Conservation (phyloP, 352 stramenopile genomes). For the Pythium myriotylum region DNA sequence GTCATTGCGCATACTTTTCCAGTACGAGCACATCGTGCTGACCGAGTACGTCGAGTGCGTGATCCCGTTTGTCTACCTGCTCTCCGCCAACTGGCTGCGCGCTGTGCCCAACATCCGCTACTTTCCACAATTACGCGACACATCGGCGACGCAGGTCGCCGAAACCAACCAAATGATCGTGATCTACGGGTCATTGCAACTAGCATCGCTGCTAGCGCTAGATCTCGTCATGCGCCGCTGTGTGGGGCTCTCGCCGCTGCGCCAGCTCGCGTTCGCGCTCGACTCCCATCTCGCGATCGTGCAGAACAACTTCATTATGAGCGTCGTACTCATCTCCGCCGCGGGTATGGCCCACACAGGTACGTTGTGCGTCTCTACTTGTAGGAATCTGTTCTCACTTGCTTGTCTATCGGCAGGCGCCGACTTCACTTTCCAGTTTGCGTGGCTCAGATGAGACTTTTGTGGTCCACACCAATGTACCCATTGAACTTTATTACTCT, state of each 20-base stretch:
- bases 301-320: constrained; percentile 5
- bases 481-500: constrained; percentile 5
- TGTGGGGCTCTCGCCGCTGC: neutral
- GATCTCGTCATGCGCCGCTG: neutral
- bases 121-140: neutral
- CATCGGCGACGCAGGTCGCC: neutral
- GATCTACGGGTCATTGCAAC: neutral
- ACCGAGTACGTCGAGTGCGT: constrained; percentile 37
- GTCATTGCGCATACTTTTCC: constrained; percentile 27
- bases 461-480: neutral
- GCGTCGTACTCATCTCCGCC: constrained; percentile 1
- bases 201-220: neutral
- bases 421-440: constrained; percentile 5
- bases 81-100: constrained; percentile 26
- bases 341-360: neutral
- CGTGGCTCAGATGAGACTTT: neutral
- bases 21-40: constrained; percentile 31
- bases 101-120: constrained; percentile 22
- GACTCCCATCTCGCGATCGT: constrained; percentile 10
- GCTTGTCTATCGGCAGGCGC: constrained; percentile 4
- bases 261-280: constrained; percentile 11
- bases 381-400: neutral
- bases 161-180: neutral
- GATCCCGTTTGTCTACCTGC: constrained; percentile 29
- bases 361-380: neutral